phyloP scores from a whole-genome alignment of 306 rosid species.

The Crataegus laevigata region DNA sequence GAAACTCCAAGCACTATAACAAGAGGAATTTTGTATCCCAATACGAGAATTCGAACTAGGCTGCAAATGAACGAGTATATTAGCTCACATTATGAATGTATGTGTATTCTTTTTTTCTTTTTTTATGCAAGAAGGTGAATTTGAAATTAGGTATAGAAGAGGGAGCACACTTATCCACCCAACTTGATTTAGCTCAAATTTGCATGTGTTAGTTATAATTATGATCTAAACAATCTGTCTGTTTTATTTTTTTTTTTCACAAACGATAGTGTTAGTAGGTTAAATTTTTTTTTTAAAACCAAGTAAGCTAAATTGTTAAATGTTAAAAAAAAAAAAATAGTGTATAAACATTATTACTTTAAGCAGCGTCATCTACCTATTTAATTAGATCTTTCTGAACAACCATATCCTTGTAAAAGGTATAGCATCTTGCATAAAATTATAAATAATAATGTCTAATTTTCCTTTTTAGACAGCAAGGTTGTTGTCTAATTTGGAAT shows the following conservation, averaged over 20 bases:
- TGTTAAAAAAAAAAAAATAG: no score
- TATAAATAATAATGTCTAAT: conserved; percentile 5
- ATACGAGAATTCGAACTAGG: neutral
- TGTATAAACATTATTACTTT: no score
- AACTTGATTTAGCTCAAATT: no score
- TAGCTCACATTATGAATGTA: neutral
- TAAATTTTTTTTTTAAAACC: no score
- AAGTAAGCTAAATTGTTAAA: no score
- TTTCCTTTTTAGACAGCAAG: conserved; percentile 39
- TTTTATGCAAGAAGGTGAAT: neutral
- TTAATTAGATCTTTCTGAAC: neutral
- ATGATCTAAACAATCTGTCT: neutral
- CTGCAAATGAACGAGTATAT: neutral
- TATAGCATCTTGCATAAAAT: neutral
- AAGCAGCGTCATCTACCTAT: no score
- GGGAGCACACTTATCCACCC: no score
- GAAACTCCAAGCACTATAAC: neutral
- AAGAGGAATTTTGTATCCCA: neutral
- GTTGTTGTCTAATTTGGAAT: conserved; percentile 42
- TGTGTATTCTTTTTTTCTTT: no score
- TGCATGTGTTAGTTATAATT: no score
- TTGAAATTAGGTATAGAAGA: no score
- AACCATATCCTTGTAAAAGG: neutral
- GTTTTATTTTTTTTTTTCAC: no score
- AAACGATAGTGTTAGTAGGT: no score